Evolutionary conservation across 2,329 filamentous ascomycete genomes (phyloP).

Genomic region (Macrophomina phaseolina): DNA sequence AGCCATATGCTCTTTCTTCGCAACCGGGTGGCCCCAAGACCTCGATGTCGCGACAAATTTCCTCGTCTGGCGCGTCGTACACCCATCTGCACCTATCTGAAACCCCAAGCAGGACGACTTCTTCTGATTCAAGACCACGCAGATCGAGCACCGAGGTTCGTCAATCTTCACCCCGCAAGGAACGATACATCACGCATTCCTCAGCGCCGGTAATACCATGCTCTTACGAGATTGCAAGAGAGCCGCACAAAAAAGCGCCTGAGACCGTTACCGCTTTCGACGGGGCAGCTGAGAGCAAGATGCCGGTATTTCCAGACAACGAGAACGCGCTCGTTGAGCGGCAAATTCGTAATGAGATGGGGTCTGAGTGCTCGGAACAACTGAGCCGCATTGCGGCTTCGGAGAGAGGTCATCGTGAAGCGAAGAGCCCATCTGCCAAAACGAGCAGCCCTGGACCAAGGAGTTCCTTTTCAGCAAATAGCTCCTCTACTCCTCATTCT

Average conservation of each 20-base stretch:
- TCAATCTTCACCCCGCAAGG: not conserved
- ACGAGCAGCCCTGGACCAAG: not conserved
- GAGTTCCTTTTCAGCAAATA: not conserved
- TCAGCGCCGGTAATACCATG: not conserved
- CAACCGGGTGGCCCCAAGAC: too few relatives aligned
- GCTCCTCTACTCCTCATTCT: not conserved
- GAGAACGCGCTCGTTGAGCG: slow-evolving; percentile 5
- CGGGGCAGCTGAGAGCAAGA: slow-evolving; percentile 8
- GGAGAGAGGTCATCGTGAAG: not conserved
- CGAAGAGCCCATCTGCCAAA: not conserved
- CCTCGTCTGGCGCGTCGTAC: not conserved
- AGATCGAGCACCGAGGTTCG: not conserved
- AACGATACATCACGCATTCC: not conserved
- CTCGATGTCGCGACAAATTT: not conserved
- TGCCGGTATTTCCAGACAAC: not conserved
- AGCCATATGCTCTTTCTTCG: too few relatives aligned
- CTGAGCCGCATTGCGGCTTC: not conserved
- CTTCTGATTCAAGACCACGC: not conserved
- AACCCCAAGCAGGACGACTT: not conserved
- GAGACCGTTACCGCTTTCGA: not conserved
- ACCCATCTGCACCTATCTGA: slow-evolving; percentile 10
- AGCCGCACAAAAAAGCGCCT: not conserved
- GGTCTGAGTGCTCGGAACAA: not conserved
- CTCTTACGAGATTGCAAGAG: not conserved
- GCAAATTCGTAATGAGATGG: slow-evolving; percentile 23